Evolutionary conservation across 202 grass and related monocot species (phyloP).

Genomic region (Panicum hallii): DNA sequence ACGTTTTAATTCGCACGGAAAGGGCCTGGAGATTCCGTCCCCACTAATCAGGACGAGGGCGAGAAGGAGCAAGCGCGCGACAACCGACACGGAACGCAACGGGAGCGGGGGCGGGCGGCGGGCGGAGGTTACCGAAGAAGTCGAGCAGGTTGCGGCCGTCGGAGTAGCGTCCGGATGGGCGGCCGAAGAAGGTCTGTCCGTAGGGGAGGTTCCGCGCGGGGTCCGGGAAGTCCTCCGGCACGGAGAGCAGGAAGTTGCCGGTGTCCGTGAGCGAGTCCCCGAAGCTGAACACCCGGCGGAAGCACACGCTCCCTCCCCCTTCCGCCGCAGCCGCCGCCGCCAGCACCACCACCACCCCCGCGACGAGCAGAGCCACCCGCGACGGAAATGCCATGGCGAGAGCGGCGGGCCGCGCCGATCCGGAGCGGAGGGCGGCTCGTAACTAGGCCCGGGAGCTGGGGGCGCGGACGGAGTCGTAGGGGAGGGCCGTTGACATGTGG

Average conservation of each 20-base stretch:
- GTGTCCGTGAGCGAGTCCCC: conserved; percentile 97
- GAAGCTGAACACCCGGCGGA: conserved; percentile 77
- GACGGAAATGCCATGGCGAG: conserved; percentile 41
- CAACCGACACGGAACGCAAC: background rate
- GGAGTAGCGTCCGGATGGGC: conserved; percentile 76
- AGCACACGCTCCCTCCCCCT: conserved; percentile 57
- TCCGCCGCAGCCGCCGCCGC: background rate
- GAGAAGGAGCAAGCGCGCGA: background rate
- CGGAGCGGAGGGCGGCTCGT: background rate
- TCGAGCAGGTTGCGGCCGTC: conserved; percentile 93
- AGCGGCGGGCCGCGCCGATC: background rate
- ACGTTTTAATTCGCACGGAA: background rate
- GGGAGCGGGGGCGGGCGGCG: background rate
- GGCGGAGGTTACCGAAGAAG: conserved; percentile 70
- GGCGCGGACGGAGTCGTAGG: background rate
- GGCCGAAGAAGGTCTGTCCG: conserved; percentile 88
- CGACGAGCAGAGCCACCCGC: background rate
- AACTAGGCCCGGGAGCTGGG: background rate
- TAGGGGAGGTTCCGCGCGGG: conserved; percentile 74
- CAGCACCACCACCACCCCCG: background rate
- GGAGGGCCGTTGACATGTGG: conserved; percentile 53
- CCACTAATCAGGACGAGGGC: background rate
- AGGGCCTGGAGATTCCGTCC: background rate
- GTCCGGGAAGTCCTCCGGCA: conserved; percentile 59
- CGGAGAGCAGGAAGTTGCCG: conserved; percentile 75